Percentiles rank a stretch among this genome's conserved stretches.
Evolutionary conservation across 345 rosid genomes (phyloP).

Genomic region (Lumnitzera littorea): DNA sequence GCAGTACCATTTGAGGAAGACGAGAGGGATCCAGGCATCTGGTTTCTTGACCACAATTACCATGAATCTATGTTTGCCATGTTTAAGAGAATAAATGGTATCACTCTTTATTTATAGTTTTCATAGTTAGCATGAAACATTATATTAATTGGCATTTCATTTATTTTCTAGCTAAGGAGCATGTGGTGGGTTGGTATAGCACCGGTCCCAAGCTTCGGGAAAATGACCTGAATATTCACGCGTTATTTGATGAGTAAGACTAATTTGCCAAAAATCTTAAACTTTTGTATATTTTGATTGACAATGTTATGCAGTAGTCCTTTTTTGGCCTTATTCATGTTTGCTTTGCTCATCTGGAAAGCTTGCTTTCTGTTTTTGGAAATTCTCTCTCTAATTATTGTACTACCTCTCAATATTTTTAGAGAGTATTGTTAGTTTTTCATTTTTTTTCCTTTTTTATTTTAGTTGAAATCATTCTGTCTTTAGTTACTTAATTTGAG

Average conservation of each 20-base stretch:
- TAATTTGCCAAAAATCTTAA: neutral
- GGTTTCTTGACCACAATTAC: slow-evolving; percentile 98
- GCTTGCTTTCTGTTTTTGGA: too few relatives aligned
- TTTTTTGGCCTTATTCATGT: too few relatives aligned
- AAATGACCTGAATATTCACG: slow-evolving; percentile 82
- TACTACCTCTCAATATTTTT: too few relatives aligned
- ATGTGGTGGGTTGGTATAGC: slow-evolving; percentile 96
- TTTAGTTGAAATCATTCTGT: too few relatives aligned
- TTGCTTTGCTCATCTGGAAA: too few relatives aligned
- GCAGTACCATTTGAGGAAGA: slow-evolving; percentile 98
- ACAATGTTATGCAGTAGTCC: too few relatives aligned
- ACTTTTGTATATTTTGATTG: too few relatives aligned
- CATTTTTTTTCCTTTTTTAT: too few relatives aligned
- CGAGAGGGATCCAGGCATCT: slow-evolving; percentile 79
- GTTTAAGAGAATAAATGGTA: slow-evolving; percentile 97
- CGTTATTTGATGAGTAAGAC: slow-evolving; percentile 60
- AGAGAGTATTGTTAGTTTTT: too few relatives aligned
- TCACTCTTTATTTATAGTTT: neutral
- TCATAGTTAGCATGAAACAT: neutral
- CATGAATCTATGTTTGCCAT: slow-evolving; percentile 93
- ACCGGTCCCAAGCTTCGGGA: slow-evolving; percentile 87
- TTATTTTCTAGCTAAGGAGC: slow-evolving; percentile 73
- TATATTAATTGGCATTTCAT: neutral
- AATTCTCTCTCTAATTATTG: too few relatives aligned
- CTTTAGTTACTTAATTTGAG: too few relatives aligned